Base-by-base conservation (phyloP, 2,329 filamentous ascomycete genomes). In the Botrytis aclada region DNA sequence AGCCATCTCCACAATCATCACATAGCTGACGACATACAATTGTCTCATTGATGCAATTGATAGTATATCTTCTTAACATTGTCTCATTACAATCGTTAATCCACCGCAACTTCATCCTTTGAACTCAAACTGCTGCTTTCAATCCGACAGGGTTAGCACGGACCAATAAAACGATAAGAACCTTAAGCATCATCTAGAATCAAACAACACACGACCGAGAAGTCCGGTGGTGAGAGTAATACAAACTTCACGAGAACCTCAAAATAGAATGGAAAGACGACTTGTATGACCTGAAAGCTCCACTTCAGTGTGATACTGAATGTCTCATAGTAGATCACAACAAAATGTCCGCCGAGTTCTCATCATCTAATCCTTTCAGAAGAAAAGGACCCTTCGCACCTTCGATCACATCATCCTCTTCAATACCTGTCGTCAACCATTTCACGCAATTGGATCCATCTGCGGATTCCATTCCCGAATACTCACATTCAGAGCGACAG, bases 311-410 rank as follows among this genome's bases (percentile, higher is more conserved):
- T 73, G 66, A 51, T 74, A 65, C 72, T 73, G 73, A 54, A 71
- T 74, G 73, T 74, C 63, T 71, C 67, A 69, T 37, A 41, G 54
- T 62, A 54, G 41, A 72, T 29, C 18, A 62, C 56, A 32, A 39
- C 75, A 78, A 56, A n/a, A 81, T 80, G 78, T 74, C 79, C 73
- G 74, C 77, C 64, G 76, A 78, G 41, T 76, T 77, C 65, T 72
- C 76, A 20, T 80, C 80, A 37, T 81, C 80, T 60, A 81, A 81
- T 74, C 80, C 80, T 58, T 81, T 81, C 71, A 76, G 80, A 39
- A 78, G 79, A 76, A 80, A 79, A 78, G 74, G 60, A 34, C 62
- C 72, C 71, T 32, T 43, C 63, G 34, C 67, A 45, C 25, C 63
- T 72, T 29, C 74, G n/a, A 66, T 69, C 16, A 73, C 72, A 54